Evolutionary conservation across 1,284 basidiomycete species (phyloP).

Genomic region (Malassezia psittaci): DNA sequence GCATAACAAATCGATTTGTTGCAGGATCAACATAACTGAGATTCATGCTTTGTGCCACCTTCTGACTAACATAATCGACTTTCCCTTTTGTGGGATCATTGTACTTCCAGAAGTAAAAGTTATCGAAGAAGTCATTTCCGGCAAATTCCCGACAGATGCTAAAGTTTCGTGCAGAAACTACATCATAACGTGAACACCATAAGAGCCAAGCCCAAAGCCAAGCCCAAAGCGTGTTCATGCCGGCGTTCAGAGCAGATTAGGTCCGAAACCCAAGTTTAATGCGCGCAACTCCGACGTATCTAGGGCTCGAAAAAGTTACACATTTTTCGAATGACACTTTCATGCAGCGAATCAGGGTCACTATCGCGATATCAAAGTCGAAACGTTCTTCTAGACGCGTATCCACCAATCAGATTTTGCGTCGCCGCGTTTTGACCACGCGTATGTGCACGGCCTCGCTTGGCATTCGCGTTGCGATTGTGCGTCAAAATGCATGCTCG

Average conservation of each 20-base stretch:
- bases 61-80: slow-evolving; percentile 24
- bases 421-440: too few species aligned
- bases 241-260: neutral
- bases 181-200: neutral
- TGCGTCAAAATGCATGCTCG: too few species aligned
- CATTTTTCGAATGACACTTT: too few species aligned
- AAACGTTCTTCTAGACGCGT: too few species aligned
- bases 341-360: too few species aligned
- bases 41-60: slow-evolving; percentile 19
- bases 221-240: neutral
- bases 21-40: slow-evolving; percentile 23
- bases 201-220: too few species aligned
- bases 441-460: too few species aligned
- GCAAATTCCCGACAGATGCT: slow-evolving; percentile 24
- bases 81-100: slow-evolving; percentile 29
- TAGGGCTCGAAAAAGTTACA: neutral
- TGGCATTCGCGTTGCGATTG: too few species aligned
- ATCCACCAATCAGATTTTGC: too few species aligned
- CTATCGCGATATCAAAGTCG: too few species aligned
- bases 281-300: neutral
- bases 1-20: slow-evolving; percentile 21
- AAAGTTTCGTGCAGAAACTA: slow-evolving; percentile 18
- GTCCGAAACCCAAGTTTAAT: neutral
- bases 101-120: slow-evolving; percentile 32
- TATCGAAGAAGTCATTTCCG: slow-evolving; percentile 29